phyloP scores from a whole-genome alignment of 306 rosid genomes.

The Castanea crenata region DNA sequence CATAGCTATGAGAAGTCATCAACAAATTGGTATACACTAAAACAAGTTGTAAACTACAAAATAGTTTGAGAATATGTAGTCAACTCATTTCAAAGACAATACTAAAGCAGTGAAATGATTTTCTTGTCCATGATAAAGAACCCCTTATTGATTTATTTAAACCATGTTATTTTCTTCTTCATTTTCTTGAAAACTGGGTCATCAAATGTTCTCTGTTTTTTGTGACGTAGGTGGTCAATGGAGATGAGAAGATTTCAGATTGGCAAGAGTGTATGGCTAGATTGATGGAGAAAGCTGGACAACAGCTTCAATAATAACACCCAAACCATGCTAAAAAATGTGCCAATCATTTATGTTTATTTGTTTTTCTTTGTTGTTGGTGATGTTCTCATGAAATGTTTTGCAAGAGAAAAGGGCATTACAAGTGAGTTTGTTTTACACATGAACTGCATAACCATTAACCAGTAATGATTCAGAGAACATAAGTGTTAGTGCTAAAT shows the following conservation, averaged over 20 bases:
- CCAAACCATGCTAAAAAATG: constrained; percentile 5
- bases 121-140: too few relatives aligned
- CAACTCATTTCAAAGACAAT: too few relatives aligned
- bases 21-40: too few relatives aligned
- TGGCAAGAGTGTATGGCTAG: constrained; percentile 61
- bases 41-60: too few relatives aligned
- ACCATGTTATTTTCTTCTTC: background rate
- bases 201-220: background rate
- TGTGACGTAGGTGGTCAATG: constrained; percentile 59
- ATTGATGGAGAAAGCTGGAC: constrained; percentile 54
- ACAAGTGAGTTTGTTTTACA: background rate
- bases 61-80: too few relatives aligned
- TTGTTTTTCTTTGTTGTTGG: background rate
- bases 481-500: background rate
- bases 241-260: constrained; percentile 69
- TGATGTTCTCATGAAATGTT: background rate
- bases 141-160: too few relatives aligned
- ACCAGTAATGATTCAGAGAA: background rate
- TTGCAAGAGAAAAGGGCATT: background rate
- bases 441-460: background rate
- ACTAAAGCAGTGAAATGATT: too few relatives aligned
- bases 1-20: background rate
- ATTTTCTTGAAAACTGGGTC: background rate
- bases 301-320: constrained; percentile 35
- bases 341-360: background rate